Conservation (phyloP, 2,329 filamentous ascomycete genomes). For the Epichloe typhina region DNA sequence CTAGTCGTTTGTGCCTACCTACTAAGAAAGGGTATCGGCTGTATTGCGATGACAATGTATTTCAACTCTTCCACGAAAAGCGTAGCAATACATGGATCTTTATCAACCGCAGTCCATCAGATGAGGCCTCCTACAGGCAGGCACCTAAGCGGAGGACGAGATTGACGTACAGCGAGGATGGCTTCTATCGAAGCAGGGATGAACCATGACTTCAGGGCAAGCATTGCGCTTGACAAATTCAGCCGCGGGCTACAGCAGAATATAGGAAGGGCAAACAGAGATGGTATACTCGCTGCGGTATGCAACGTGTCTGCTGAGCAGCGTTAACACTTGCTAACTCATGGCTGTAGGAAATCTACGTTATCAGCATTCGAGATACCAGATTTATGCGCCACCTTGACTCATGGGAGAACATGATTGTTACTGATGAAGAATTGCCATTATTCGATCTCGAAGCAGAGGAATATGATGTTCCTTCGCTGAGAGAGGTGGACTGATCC, state of each 20-base stretch:
- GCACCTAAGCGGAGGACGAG: not conserved
- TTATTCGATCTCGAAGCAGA: not conserved
- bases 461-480: not conserved
- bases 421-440: not conserved
- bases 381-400: not conserved
- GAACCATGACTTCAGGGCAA: not conserved
- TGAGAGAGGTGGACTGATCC: not conserved
- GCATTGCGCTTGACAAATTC: not conserved
- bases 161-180: not conserved
- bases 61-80: not conserved
- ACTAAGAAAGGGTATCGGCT: not conserved
- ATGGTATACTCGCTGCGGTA: not conserved
- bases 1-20: not conserved
- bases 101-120: constrained; percentile 6
- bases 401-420: not conserved
- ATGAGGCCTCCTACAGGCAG: not conserved
- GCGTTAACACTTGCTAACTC: not conserved
- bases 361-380: not conserved
- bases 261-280: not conserved
- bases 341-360: too few relatives aligned
- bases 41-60: not conserved
- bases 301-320: not conserved
- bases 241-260: not conserved
- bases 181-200: not conserved
- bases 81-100: constrained; percentile 10